A percentile compares a stretch with the other conserved stretches of the same genome.
phyloP scores from a whole-genome alignment of 768 basidiomycete genomes.

The Calvatia gigantea region DNA sequence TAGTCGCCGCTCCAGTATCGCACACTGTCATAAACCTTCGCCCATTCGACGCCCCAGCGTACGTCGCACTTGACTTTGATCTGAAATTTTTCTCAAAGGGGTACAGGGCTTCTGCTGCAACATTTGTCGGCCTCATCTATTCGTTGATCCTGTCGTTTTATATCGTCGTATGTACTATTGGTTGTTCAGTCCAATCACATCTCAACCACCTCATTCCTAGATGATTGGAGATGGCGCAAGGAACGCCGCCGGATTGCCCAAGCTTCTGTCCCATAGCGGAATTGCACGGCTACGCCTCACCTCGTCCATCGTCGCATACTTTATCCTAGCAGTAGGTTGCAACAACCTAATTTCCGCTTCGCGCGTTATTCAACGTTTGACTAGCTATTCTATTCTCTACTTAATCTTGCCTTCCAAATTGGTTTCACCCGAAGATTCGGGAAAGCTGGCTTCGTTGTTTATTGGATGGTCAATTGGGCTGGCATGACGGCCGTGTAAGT shows the following conservation, averaged over 20 bases:
- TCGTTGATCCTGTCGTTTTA: conserved; percentile 42
- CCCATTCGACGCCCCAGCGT: conserved; percentile 64
- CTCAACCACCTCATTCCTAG: conserved; percentile 15
- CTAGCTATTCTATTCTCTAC: conserved; percentile 58
- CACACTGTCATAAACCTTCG: conserved; percentile 48
- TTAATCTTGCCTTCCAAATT: conserved; percentile 60
- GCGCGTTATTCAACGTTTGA: too few relatives aligned
- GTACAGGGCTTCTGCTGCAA: conserved; percentile 48
- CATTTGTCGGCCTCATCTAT: conserved; percentile 57
- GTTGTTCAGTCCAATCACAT: background rate
- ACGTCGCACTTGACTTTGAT: conserved; percentile 21
- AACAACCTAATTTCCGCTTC: background rate
- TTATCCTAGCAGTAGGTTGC: conserved; percentile 33
- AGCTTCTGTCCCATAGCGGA: conserved; percentile 26
- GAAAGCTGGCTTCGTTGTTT: conserved; percentile 52
- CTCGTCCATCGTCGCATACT: conserved; percentile 30
- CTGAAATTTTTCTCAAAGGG: background rate
- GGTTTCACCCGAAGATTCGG: conserved; percentile 54
- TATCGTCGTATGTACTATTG: conserved; percentile 29
- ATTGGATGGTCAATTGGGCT: conserved; percentile 69
- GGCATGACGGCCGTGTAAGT: conserved; percentile 60
- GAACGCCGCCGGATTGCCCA: conserved; percentile 32
- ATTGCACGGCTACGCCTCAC: conserved; percentile 31
- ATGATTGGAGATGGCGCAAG: conserved; percentile 35
- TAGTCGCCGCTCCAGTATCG: conserved; percentile 44